phyloP scores from a whole-genome alignment of 176 grass and related monocot species.

The Eleusine indica region DNA sequence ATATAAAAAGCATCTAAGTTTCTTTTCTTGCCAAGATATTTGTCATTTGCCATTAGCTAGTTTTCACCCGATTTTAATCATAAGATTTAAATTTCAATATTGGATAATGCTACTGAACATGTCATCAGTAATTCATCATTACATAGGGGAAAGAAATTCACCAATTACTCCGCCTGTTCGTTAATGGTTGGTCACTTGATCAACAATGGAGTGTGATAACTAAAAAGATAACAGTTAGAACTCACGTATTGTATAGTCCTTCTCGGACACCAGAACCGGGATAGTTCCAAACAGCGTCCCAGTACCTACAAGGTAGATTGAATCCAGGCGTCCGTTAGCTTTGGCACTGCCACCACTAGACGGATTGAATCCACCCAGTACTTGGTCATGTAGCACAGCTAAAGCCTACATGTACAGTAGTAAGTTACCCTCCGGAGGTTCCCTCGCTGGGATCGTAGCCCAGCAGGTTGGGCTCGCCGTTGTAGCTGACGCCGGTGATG shows the following conservation, averaged over 20 bases:
- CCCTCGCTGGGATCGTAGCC: neutral
- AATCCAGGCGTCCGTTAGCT: neutral
- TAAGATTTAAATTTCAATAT: too few relatives aligned
- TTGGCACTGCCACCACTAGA: neutral
- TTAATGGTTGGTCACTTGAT: too few relatives aligned
- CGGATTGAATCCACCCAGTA: too few relatives aligned
- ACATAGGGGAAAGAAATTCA: too few relatives aligned
- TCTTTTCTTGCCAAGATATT: neutral
- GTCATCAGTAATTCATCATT: too few relatives aligned
- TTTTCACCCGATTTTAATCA: too few relatives aligned
- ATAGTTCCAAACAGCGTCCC: constrained; percentile 60
- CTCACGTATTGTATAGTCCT: constrained; percentile 50
- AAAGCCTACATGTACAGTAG: neutral
- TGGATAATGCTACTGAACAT: too few relatives aligned
- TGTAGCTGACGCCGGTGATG: constrained; percentile 59
- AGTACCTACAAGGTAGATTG: constrained; percentile 48
- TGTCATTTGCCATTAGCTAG: too few relatives aligned
- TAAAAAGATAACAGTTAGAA: neutral
- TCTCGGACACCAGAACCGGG: constrained; percentile 22
- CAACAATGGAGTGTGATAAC: too few relatives aligned
- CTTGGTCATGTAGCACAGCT: too few relatives aligned
- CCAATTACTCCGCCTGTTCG: too few relatives aligned
- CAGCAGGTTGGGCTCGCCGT: constrained; percentile 55
- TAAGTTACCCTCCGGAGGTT: constrained; percentile 53
- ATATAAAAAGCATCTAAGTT: neutral